Conservation (phyloP, 768 basidiomycete genomes). For the Thelephora ganbajun region DNA sequence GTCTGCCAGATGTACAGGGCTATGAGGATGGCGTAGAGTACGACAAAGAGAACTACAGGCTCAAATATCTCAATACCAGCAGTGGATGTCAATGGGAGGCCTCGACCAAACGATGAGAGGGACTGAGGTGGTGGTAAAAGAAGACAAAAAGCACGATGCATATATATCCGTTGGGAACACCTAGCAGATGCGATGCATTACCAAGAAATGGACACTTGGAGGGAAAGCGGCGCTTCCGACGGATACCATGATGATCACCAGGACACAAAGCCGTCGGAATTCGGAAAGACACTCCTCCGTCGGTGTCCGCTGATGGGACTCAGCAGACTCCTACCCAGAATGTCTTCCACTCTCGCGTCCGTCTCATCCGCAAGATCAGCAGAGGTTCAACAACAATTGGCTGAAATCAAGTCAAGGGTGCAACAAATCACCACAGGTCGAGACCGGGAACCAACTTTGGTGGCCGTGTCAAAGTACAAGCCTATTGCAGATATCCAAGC, state of each 20-base stretch:
- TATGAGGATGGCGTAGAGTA: slow-evolving; percentile 14
- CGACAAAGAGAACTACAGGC: slow-evolving; percentile 12
- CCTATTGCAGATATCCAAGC: slow-evolving; percentile 77
- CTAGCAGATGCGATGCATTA: no score
- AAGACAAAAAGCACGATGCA: not conserved
- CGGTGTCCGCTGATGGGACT: not conserved
- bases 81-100: not conserved
- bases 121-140: not conserved
- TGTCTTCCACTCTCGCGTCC: slow-evolving; percentile 6
- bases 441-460: slow-evolving; percentile 28
- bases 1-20: slow-evolving; percentile 11
- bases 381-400: slow-evolving; percentile 40
- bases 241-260: no score
- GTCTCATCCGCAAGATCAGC: slow-evolving; percentile 26
- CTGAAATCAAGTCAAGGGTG: slow-evolving; percentile 38
- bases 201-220: no score
- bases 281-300: no score
- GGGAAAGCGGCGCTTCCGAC: no score
- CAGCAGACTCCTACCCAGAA: not conserved
- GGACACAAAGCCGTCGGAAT: no score
- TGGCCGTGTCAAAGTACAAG: slow-evolving; percentile 92
- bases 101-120: not conserved
- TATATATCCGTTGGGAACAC: no score
- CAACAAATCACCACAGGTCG: slow-evolving; percentile 14
- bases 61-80: not conserved